A percentile compares a stretch with the other conserved stretches of the same genome.
Conservation (phyloP, 257 asterid species). For the Nicotiana otophora region DNA sequence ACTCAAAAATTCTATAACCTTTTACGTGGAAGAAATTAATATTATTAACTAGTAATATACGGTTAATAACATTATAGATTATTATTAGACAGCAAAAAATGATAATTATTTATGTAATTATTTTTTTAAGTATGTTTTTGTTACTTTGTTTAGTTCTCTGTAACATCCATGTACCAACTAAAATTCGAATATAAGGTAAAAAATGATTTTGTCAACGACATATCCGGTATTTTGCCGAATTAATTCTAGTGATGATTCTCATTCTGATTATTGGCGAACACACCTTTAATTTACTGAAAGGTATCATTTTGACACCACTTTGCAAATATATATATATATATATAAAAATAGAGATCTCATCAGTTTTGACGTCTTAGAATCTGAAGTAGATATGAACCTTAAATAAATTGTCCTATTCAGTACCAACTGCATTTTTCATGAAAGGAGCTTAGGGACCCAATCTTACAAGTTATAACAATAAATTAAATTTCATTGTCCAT, state of each 20-base stretch:
- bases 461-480: not conserved
- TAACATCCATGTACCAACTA: not conserved
- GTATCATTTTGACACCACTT: not conserved
- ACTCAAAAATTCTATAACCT: slow-evolving; percentile 32
- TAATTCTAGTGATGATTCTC: not conserved
- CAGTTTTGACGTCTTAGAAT: not conserved
- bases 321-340: not conserved
- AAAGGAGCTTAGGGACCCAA: not conserved
- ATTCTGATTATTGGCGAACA: not conserved
- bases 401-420: not conserved
- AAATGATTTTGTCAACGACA: not conserved
- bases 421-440: not conserved
- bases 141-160: not conserved
- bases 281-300: not conserved
- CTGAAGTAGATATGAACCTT: not conserved
- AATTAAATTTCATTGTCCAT: not conserved
- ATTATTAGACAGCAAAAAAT: not conserved
- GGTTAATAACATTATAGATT: not conserved
- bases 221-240: not conserved
- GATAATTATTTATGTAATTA: not conserved
- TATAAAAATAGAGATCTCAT: not conserved
- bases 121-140: not conserved
- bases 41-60: not conserved
- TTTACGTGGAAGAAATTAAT: not conserved
- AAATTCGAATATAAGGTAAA: not conserved